phyloP scores from a whole-genome alignment of 2,329 filamentous ascomycete species.

The Pseudogymnoascus sp. region DNA sequence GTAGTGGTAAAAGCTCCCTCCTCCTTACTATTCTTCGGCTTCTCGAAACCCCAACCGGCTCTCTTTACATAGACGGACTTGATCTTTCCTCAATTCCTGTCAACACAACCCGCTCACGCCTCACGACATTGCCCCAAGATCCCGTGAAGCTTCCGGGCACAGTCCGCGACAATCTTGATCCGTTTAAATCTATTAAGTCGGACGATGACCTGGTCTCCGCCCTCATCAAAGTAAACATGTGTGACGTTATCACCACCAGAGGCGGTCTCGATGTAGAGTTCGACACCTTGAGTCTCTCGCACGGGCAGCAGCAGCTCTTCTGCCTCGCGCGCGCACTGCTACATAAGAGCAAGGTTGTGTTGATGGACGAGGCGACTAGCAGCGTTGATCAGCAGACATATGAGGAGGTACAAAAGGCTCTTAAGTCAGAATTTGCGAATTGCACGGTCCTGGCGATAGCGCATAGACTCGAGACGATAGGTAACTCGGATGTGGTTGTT shows the following conservation, averaged over 20 bases:
- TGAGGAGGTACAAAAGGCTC: background rate
- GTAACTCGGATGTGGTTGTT: conserved; percentile 30
- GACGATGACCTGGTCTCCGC: conserved; percentile 37
- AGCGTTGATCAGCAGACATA: conserved; percentile 14
- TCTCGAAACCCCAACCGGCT: conserved; percentile 34
- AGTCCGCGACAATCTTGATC: conserved; percentile 42
- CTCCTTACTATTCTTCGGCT: conserved; percentile 35
- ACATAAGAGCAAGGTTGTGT: conserved; percentile 45
- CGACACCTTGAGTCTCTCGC: conserved; percentile 1
- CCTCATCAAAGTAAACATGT: conserved; percentile 38
- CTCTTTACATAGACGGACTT: conserved; percentile 40
- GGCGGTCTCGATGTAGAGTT: conserved; percentile 10
- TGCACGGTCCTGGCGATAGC: conserved; percentile 30
- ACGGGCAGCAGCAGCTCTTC: conserved; percentile 78
- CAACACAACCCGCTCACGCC: conserved; percentile 35
- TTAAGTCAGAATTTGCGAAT: background rate
- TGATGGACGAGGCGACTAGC: conserved; percentile 31
- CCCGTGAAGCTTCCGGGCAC: conserved; percentile 37
- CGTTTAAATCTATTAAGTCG: conserved; percentile 26
- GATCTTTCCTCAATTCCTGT: conserved; percentile 37
- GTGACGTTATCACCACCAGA: conserved; percentile 21
- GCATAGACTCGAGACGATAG: conserved; percentile 30
- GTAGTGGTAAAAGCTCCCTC: conserved; percentile 33
- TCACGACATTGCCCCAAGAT: conserved; percentile 38
- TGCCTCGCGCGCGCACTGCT: conserved; percentile 85